phyloP scores from a whole-genome alignment of 257 asterid species.

The Thymus mandschuricus region DNA sequence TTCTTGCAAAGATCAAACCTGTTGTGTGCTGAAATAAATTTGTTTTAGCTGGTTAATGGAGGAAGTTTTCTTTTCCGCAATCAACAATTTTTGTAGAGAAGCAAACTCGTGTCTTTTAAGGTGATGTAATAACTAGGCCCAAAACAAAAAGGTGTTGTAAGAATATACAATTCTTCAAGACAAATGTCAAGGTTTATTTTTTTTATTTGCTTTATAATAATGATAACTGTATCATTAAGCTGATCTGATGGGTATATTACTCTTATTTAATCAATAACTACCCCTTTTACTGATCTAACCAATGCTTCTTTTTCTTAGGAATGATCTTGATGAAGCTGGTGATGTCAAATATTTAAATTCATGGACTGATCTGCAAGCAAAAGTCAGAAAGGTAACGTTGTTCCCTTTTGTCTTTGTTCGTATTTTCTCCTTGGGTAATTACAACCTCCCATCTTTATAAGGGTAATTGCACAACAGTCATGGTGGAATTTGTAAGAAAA shows the following conservation, averaged over 20 bases:
- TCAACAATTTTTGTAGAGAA: conserved; percentile 7
- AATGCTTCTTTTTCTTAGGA: conserved; percentile 51
- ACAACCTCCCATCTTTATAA: neutral
- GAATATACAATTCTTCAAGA: neutral
- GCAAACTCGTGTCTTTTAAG: conserved; percentile 15
- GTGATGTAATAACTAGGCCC: neutral
- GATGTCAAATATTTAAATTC: conserved; percentile 44
- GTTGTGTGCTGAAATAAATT: neutral
- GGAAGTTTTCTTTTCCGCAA: conserved; percentile 11
- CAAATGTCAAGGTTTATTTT: neutral
- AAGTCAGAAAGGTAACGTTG: conserved; percentile 55
- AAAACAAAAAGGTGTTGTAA: neutral
- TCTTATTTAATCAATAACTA: conserved; percentile 19
- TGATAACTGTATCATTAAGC: conserved; percentile 19
- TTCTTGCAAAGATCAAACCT: conserved; percentile 4
- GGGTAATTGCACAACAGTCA: neutral
- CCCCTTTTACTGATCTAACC: conserved; percentile 35
- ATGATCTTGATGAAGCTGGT: conserved; percentile 42
- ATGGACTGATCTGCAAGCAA: conserved; percentile 58
- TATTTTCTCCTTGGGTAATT: neutral
- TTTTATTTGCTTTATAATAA: neutral
- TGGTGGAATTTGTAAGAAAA: conserved; percentile 2
- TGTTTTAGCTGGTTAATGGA: conserved; percentile 6
- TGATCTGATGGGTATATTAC: conserved; percentile 22
- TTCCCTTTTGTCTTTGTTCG: conserved; percentile 17